Percentiles rank a stretch among this genome's conserved stretches.
Evolutionary conservation across 768 basidiomycete species (phyloP).

Genomic region (Lactarius sp.): DNA sequence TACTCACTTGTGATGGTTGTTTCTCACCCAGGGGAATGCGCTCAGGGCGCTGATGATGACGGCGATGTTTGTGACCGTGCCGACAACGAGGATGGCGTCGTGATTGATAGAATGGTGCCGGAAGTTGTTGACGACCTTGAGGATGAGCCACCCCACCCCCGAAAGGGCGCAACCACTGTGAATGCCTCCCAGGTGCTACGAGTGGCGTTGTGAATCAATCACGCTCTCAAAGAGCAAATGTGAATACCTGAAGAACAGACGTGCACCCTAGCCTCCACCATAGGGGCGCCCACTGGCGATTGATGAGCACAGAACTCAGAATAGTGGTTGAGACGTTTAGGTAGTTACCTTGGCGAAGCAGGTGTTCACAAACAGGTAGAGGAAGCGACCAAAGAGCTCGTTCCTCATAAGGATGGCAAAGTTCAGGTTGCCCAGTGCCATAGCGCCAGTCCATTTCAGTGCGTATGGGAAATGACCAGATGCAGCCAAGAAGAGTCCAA

Average conservation of each 20-base stretch:
- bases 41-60: conserved; percentile 36
- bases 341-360: conserved; percentile 63
- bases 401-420: conserved; percentile 73
- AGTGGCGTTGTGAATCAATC: neutral
- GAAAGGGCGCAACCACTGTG: conserved; percentile 42
- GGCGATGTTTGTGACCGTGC: conserved; percentile 39
- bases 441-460: conserved; percentile 57
- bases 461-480: conserved; percentile 67
- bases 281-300: conserved; percentile 61
- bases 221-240: neutral
- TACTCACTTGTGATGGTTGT: conserved; percentile 41
- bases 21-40: conserved; percentile 42
- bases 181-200: conserved; percentile 42
- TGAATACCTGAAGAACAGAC: conserved; percentile 57
- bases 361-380: conserved; percentile 69
- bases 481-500: conserved; percentile 55
- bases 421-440: conserved; percentile 70
- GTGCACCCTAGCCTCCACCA: conserved; percentile 70
- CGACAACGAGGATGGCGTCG: conserved; percentile 36
- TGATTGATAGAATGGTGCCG: conserved; percentile 34
- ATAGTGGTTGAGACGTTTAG: neutral
- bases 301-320: neutral
- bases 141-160: conserved; percentile 36
- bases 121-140: conserved; percentile 36
- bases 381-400: conserved; percentile 72